Conservation (phyloP, 2,329 filamentous ascomycete species). For the Talaromyces islandicus region DNA sequence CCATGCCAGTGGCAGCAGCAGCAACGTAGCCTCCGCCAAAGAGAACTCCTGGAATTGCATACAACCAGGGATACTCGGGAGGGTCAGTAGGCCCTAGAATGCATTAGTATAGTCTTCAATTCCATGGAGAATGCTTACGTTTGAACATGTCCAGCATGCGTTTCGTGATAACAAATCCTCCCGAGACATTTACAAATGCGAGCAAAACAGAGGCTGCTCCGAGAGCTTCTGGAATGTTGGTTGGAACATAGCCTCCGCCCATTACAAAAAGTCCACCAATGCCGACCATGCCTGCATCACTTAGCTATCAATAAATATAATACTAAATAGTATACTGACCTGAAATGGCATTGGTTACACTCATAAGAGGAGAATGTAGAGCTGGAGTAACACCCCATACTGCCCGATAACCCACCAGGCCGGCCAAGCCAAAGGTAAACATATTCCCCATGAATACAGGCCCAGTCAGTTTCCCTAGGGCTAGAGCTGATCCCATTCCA, state of each 20-base stretch:
- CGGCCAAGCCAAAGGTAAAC: slow-evolving; percentile 78
- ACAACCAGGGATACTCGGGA: slow-evolving; percentile 82
- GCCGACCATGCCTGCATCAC: slow-evolving; percentile 64
- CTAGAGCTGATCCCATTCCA: slow-evolving; percentile 69
- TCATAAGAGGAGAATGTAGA: slow-evolving; percentile 85
- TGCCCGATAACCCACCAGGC: slow-evolving; percentile 79
- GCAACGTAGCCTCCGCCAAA: slow-evolving; percentile 78
- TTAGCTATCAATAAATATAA: background rate
- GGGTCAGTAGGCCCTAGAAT: slow-evolving; percentile 69
- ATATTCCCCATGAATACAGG: slow-evolving; percentile 84
- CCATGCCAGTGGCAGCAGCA: slow-evolving; percentile 73
- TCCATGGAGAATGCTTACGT: slow-evolving; percentile 39
- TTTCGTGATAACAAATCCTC: slow-evolving; percentile 87
- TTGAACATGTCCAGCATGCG: slow-evolving; percentile 92
- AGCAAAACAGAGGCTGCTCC: slow-evolving; percentile 75
- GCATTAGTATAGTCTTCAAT: background rate
- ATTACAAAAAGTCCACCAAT: slow-evolving; percentile 84
- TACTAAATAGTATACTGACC: slow-evolving; percentile 38
- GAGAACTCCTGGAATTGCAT: slow-evolving; percentile 67
- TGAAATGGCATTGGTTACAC: slow-evolving; percentile 87
- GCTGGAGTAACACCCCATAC: slow-evolving; percentile 83
- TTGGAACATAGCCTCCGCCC: slow-evolving; percentile 71
- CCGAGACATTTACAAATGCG: slow-evolving; percentile 82
- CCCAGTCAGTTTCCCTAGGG: slow-evolving; percentile 72
- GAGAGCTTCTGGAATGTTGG: slow-evolving; percentile 71